Base-by-base conservation (phyloP, 257 asterid species). In the Apocynum venetum region DNA sequence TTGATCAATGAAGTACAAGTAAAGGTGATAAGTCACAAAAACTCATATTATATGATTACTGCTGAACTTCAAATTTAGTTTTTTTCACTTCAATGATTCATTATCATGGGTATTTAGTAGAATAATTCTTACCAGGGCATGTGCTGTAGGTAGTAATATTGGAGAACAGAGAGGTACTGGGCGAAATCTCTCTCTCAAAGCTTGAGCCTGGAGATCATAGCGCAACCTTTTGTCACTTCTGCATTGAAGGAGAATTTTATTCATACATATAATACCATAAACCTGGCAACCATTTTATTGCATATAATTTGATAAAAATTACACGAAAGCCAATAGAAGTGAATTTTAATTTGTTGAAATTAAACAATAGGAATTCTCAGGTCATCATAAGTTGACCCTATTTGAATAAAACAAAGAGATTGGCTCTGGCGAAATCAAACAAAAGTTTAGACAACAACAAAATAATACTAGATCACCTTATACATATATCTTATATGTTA, bases 161-260 rank as follows among this genome's bases (percentile, higher is more conserved):
- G 99, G 99, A 83, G 92, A 90, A 76, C 96, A 92, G 84, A 96
- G 82, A 80, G 99, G 99, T 64, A 96, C 93, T 0, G 99, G 99
- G 51, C 98, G 96, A 77, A 96, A 96, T 83, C 96, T 89, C 84
- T 93, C 97, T 80, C 90, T 93, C 77, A 77, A 51, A 44, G 86
- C 78, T 77, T 83, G 88, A 77, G 83, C 82, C 83, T 77, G 89
- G 76, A 87, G 82, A 77, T 88, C 85, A 73, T 79, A 71, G 52
- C 82, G 92, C 35, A 72, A 71, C 81, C 88, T 96, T 85, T 85
- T 90, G 83, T 94, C 97, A 85, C 66, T 82, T 86, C 99, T 93
- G 93, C 96, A 89, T 77, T 80, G 44, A 79, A 60, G 74, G 52
- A 48, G 40, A 79, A 74, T n/a, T 17, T 75, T 72, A 57, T 25